These are phyloP conservation scores for Aspergillus sp. DNA, from an alignment of 2,329 filamentous ascomycete species.

Conservation along the genomic window DNA sequence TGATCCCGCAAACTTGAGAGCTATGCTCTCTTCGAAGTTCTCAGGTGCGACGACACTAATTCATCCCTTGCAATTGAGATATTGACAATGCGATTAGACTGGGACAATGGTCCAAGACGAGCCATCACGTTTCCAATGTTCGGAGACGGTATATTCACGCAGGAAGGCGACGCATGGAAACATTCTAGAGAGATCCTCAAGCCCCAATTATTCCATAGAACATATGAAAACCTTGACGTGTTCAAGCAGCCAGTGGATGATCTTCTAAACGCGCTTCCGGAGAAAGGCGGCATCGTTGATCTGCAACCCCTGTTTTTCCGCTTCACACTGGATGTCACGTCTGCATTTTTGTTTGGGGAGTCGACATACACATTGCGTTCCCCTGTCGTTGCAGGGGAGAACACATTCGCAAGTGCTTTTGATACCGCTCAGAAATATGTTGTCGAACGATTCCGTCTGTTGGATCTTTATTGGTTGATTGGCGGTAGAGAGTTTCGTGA, in stretches of 20 bases:
- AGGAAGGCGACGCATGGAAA: background rate
- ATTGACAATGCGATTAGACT: background rate
- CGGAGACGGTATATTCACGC: background rate
- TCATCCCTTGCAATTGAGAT: background rate
- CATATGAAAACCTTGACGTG: background rate
- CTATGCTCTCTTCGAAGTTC: background rate
- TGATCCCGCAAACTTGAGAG: background rate
- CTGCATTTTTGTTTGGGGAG: background rate
- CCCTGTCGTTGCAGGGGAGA: background rate
- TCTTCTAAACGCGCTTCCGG: background rate
- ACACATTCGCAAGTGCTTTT: background rate
- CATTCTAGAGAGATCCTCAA: background rate
- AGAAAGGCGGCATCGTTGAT: background rate
- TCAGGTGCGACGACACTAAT: background rate
- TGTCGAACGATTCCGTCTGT: background rate
- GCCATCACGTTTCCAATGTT: background rate
- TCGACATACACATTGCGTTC: background rate
- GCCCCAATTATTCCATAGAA: background rate
- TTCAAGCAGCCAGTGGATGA: background rate
- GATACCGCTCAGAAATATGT: background rate
- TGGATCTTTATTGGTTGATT: background rate
- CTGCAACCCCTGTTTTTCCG: background rate
- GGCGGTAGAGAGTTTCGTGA: background rate
- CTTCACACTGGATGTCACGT: background rate
- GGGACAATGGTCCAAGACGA: background rate